These are phyloP conservation scores for Aspergillus neotritici DNA, from an alignment of 2,329 filamentous ascomycete species.

Conservation along the genomic window DNA sequence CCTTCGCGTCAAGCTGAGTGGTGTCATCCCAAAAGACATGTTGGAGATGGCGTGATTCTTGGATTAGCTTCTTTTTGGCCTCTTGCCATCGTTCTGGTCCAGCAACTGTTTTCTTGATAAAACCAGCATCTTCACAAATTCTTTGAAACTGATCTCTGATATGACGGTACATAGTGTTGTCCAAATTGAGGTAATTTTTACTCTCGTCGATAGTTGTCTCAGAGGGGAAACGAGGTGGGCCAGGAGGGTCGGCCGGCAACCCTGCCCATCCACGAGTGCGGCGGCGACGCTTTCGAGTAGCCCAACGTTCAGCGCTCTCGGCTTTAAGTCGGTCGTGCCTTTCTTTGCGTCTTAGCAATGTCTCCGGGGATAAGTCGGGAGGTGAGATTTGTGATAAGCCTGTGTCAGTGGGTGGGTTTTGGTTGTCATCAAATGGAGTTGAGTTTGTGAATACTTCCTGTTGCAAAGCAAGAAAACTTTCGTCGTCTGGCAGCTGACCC, in stretches of 20 bases:
- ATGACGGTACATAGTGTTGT: slow-evolving; percentile 57
- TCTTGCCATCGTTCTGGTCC: slow-evolving; percentile 69
- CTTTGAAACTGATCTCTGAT: slow-evolving; percentile 62
- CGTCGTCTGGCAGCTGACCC: slow-evolving; percentile 28
- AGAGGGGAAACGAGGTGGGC: slow-evolving; percentile 69
- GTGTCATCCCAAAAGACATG: slow-evolving; percentile 55
- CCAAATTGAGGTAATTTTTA: slow-evolving; percentile 62
- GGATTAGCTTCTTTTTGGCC: slow-evolving; percentile 62
- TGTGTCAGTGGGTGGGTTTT: slow-evolving; percentile 21
- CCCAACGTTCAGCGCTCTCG: slow-evolving; percentile 59
- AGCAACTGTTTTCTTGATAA: slow-evolving; percentile 70
- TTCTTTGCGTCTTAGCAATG: slow-evolving; percentile 50
- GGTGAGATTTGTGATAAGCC: slow-evolving; percentile 16
- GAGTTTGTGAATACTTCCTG: slow-evolving; percentile 35
- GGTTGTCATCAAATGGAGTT: slow-evolving; percentile 23
- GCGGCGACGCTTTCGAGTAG: slow-evolving; percentile 60
- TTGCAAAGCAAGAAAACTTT: slow-evolving; percentile 34
- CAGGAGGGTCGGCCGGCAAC: slow-evolving; percentile 60
- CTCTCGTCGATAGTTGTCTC: slow-evolving; percentile 78
- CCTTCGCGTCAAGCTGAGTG: slow-evolving; percentile 56
- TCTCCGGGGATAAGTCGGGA: slow-evolving; percentile 41
- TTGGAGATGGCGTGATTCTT: slow-evolving; percentile 59
- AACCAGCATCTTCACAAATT: slow-evolving; percentile 62
- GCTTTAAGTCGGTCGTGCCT: slow-evolving; percentile 51
- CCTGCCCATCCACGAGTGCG: slow-evolving; percentile 64